Evolutionary conservation across 2,329 filamentous ascomycete species (phyloP).

Genomic region (Botryotinia narcissicola): DNA sequence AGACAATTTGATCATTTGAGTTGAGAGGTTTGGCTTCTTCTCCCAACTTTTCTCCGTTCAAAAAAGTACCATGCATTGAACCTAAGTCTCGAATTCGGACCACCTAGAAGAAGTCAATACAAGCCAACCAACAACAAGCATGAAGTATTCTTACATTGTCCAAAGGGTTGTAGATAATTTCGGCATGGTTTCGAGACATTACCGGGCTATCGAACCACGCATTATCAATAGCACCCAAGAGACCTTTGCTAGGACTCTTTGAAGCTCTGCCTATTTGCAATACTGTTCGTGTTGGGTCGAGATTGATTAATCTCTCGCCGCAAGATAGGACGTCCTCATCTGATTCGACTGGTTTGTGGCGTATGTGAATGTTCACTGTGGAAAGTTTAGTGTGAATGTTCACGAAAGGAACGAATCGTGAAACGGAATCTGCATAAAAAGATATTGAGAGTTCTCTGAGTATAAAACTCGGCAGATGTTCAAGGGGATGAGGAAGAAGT

Average conservation of each 20-base stretch:
- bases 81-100: constrained; percentile 53
- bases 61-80: constrained; percentile 61
- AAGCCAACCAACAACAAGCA: neutral
- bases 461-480: neutral
- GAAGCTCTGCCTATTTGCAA: constrained; percentile 46
- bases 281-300: constrained; percentile 25
- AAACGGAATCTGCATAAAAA: neutral
- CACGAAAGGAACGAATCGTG: neutral
- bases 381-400: constrained; percentile 17
- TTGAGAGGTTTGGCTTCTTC: constrained; percentile 35
- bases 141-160: constrained; percentile 43
- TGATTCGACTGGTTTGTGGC: neutral
- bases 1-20: constrained; percentile 43
- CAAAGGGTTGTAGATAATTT: constrained; percentile 47
- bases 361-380: constrained; percentile 27
- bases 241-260: constrained; percentile 46
- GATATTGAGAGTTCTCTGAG: neutral
- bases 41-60: constrained; percentile 49
- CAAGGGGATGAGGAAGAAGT: neutral
- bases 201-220: constrained; percentile 69
- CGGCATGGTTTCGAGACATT: constrained; percentile 67
- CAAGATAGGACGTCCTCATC: neutral
- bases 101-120: constrained; percentile 34
- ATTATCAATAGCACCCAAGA: constrained; percentile 50
- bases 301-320: constrained; percentile 28